Percentiles rank a stretch among this genome's conserved stretches.
Conservation (phyloP, 2,329 filamentous ascomycete species). For the Exophiala xenobiotica region DNA sequence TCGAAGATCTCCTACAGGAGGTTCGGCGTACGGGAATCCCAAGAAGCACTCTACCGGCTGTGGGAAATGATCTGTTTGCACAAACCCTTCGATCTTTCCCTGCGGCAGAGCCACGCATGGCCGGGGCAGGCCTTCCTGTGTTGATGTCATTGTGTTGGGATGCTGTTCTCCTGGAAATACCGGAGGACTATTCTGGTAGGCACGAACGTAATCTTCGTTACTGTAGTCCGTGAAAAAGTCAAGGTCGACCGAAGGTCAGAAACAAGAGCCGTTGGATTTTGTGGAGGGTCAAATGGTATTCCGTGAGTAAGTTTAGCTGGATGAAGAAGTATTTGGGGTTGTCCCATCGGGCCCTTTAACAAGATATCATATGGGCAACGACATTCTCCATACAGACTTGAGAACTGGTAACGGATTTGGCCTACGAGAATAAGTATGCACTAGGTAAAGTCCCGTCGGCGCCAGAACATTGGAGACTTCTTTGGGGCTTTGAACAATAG, state of each 20-base stretch:
- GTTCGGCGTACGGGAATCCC: conserved; percentile 46
- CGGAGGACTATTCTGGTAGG: not conserved
- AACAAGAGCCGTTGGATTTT: not conserved
- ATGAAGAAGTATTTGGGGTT: too few relatives aligned
- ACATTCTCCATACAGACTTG: not conserved
- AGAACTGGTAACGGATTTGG: not conserved
- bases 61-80: conserved; percentile 8
- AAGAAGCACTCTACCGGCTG: conserved; percentile 18
- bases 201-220: not conserved
- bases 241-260: not conserved
- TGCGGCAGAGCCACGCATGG: conserved; percentile 11
- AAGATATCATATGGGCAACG: not conserved
- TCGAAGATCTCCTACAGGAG: conserved; percentile 45
- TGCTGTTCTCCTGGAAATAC: not conserved
- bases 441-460: not conserved
- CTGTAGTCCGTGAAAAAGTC: not conserved
- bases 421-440: not conserved
- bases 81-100: conserved; percentile 4
- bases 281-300: not conserved
- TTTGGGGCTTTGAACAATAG: not conserved
- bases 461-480: not conserved
- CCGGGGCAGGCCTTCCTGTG: not conserved
- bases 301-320: too few relatives aligned
- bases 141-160: not conserved
- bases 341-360: not conserved